These are phyloP conservation scores for Polyporus arcularius DNA, from an alignment of 768 basidiomycete species.

Conservation along the genomic window DNA sequence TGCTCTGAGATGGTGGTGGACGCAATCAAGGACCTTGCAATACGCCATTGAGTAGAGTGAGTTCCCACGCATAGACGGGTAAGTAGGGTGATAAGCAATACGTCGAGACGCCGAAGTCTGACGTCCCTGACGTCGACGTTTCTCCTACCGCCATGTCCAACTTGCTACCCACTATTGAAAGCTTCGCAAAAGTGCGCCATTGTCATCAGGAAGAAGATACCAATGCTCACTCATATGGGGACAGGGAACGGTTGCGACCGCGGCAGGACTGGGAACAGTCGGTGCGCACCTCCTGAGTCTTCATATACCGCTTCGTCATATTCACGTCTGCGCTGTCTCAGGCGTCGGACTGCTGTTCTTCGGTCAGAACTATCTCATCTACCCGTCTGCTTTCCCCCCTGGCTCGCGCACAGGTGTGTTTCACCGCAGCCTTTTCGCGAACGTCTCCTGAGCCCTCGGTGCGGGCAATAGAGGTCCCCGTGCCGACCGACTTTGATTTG, in stretches of 20 bases:
- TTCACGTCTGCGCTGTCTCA: neutral
- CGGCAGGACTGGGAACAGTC: constrained; percentile 38
- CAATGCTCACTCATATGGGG: constrained; percentile 1
- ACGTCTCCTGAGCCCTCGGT: neutral
- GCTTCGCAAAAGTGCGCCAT: constrained; percentile 44
- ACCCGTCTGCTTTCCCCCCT: constrained; percentile 79
- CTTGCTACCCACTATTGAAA: constrained; percentile 44
- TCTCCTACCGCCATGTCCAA: constrained; percentile 33
- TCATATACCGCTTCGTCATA: neutral
- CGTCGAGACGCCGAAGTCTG: no score
- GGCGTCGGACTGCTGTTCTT: constrained; percentile 39
- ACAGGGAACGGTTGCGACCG: constrained; percentile 39
- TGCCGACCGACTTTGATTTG: constrained; percentile 68
- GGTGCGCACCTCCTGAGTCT: constrained; percentile 26
- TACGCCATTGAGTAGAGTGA: no score
- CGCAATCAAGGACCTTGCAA: no score
- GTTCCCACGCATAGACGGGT: no score
- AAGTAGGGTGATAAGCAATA: no score
- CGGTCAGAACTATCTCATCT: constrained; percentile 88
- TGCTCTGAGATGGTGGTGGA: no score
- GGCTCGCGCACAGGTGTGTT: constrained; percentile 76
- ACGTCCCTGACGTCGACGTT: no score
- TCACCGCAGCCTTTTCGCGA: neutral
- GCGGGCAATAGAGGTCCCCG: constrained; percentile 58
- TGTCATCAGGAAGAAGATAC: neutral